Evolutionary conservation across 2,329 filamentous ascomycete genomes (phyloP).

Genomic region (Chrysosporium keratinophilum): DNA sequence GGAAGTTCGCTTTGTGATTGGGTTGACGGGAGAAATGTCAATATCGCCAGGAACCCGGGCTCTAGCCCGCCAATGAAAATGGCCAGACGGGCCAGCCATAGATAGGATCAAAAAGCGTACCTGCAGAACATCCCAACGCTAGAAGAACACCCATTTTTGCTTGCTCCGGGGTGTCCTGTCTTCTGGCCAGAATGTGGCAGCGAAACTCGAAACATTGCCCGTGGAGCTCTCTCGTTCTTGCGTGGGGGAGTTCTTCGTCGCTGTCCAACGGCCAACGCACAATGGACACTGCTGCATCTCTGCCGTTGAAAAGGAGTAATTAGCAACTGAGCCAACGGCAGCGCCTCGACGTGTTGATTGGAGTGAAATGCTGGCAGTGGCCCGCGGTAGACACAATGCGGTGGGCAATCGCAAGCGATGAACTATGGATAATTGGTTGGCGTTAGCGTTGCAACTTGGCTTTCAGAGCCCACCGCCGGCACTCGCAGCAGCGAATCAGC

Average conservation of each 20-base stretch:
- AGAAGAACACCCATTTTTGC: background rate
- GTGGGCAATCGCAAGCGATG: background rate
- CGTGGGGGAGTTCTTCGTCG: too few species aligned
- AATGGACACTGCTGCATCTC: too few species aligned
- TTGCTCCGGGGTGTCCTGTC: background rate
- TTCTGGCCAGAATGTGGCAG: background rate
- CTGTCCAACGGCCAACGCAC: too few species aligned
- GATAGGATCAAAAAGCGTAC: background rate
- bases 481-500: background rate
- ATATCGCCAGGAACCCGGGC: slow-evolving; percentile 1
- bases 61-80: background rate
- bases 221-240: too few species aligned
- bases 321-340: too few species aligned
- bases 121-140: slow-evolving; percentile 5
- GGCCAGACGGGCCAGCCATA: background rate
- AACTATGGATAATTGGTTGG: background rate
- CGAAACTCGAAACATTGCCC: background rate
- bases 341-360: too few species aligned
- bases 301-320: too few species aligned
- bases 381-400: background rate
- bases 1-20: background rate
- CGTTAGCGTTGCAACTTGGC: background rate
- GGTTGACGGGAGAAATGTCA: background rate
- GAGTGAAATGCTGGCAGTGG: too few species aligned
- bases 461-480: background rate